Conservation (phyloP, 2,329 filamentous ascomycete genomes). For the Scolecobasidium constrictum region DNA sequence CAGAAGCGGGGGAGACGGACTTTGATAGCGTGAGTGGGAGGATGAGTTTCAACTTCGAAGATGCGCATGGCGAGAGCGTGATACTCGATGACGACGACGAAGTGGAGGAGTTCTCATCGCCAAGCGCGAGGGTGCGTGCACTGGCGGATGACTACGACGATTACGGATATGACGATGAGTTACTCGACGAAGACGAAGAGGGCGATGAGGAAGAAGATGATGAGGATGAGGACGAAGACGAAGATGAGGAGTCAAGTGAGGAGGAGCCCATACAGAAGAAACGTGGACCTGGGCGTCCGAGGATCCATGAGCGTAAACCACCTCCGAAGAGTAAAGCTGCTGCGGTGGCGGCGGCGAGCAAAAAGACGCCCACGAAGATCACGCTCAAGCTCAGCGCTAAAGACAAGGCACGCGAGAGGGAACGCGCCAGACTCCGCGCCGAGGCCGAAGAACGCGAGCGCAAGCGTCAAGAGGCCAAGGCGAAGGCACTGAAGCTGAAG, state of each 20-base stretch:
- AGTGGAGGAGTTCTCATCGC: background rate
- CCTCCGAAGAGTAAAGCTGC: background rate
- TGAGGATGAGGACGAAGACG: conserved; percentile 16
- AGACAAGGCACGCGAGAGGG: background rate
- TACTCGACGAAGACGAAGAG: conserved; percentile 30
- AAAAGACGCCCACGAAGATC: background rate
- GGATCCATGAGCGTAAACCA: background rate
- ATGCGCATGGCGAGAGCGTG: conserved; percentile 46
- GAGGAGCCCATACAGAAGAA: conserved; percentile 13
- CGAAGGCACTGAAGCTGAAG: conserved; percentile 15
- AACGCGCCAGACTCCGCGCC: background rate
- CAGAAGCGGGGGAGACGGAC: conserved; percentile 40
- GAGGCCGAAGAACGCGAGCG: background rate
- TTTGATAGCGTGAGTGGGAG: conserved; percentile 42
- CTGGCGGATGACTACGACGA: conserved; percentile 13
- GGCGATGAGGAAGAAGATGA: conserved; percentile 18
- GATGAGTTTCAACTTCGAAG: conserved; percentile 66
- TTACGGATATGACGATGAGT: conserved; percentile 13
- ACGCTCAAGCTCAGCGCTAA: background rate
- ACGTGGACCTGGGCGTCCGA: background rate
- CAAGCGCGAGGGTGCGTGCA: background rate
- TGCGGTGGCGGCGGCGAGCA: background rate
- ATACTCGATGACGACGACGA: conserved; percentile 23
- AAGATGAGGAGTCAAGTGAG: conserved; percentile 16
- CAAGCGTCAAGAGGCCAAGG: conserved; percentile 3